Conservation (phyloP, 176 grass and related monocot species). For the Otatea glauca region DNA sequence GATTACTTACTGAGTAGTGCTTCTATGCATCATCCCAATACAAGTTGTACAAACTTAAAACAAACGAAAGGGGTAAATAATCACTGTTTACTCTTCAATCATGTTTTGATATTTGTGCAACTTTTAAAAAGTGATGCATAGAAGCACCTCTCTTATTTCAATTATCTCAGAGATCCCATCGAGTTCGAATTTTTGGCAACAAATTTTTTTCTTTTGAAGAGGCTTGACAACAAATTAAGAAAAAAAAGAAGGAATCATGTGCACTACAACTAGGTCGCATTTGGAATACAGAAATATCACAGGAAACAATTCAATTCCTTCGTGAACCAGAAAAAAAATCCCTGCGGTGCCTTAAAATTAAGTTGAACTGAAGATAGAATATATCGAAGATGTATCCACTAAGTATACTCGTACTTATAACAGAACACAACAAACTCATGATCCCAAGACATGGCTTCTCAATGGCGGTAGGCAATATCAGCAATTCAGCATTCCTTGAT, state of each 20-base stretch:
- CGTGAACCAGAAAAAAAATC: background rate
- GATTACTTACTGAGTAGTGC: background rate
- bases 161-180: background rate
- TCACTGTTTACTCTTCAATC: too few species aligned
- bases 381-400: background rate
- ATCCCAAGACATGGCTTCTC: slow-evolving; percentile 3
- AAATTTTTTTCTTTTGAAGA: too few species aligned
- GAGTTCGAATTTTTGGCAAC: background rate
- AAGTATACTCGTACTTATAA: too few species aligned
- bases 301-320: background rate
- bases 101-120: too few species aligned
- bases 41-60: too few species aligned
- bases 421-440: background rate
- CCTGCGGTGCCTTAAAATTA: background rate
- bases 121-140: too few species aligned
- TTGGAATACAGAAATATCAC: background rate
- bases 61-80: too few species aligned
- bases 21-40: too few species aligned
- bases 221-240: background rate
- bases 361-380: background rate
- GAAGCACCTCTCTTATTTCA: too few species aligned
- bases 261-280: background rate
- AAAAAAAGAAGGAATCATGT: background rate
- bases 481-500: background rate
- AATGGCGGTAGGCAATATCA: background rate